Conservation (phyloP, 1,139 yeast species). For the Casaregolazyma suthepensis region DNA sequence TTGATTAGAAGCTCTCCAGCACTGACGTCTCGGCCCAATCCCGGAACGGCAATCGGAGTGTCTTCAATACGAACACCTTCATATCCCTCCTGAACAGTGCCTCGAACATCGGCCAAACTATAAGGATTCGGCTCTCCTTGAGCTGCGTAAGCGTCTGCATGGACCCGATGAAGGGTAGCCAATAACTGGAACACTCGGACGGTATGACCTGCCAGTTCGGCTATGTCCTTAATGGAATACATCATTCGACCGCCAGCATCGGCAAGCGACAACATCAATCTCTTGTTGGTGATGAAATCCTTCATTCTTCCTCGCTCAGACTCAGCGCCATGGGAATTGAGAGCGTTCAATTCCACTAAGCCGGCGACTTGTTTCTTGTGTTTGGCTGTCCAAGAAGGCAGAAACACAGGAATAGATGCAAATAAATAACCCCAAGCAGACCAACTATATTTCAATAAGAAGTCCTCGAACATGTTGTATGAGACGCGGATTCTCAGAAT, state of each 20-base stretch:
- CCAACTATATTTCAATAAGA: conserved; percentile 87
- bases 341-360: conserved; percentile 10
- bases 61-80: conserved; percentile 78
- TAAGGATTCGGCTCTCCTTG: conserved; percentile 16
- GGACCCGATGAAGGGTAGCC: conserved; percentile 74
- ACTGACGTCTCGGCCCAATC: conserved; percentile 29
- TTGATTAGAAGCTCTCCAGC: conserved; percentile 46
- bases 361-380: background rate
- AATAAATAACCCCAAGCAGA: conserved; percentile 88
- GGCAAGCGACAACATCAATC: conserved; percentile 83
- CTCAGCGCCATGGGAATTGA: conserved; percentile 21
- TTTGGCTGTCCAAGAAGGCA: conserved; percentile 35
- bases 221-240: conserved; percentile 92
- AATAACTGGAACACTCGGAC: conserved; percentile 75
- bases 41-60: conserved; percentile 76
- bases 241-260: conserved; percentile 96
- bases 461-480: conserved; percentile 77
- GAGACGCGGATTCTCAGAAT: conserved; percentile 44
- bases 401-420: conserved; percentile 78
- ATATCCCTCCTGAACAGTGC: conserved; percentile 75
- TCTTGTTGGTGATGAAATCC: conserved; percentile 82
- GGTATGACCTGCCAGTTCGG: conserved; percentile 85
- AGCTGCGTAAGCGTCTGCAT: conserved; percentile 42
- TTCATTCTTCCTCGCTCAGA: conserved; percentile 50
- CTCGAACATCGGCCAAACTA: conserved; percentile 51